Percentiles rank a stretch among this genome's conserved stretches.
These are phyloP conservation scores for Colletotrichum sp. DNA, from an alignment of 2,329 filamentous ascomycete genomes.

Conservation along the genomic window DNA sequence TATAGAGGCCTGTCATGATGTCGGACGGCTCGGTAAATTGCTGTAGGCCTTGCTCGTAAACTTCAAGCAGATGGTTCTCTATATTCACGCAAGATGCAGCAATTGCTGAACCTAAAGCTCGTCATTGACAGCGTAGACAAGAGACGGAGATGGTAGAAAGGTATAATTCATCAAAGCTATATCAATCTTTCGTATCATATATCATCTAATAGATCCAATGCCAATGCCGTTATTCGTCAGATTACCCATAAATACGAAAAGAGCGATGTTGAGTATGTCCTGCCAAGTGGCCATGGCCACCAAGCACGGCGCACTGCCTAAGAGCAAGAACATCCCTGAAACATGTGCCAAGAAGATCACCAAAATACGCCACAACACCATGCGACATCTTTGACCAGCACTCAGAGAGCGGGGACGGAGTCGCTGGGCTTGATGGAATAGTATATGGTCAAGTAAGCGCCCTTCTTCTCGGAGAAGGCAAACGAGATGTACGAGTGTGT, in stretches of 20 bases:
- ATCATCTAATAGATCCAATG: neutral
- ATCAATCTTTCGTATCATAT: neutral
- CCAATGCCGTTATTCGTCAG: neutral
- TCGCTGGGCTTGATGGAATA: conserved; percentile 21
- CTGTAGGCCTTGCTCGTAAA: too few relatives aligned
- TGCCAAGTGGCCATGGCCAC: neutral
- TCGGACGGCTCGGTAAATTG: too few relatives aligned
- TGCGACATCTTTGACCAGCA: neutral
- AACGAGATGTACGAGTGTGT: conserved; percentile 25
- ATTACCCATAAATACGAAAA: neutral
- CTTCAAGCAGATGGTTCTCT: too few relatives aligned
- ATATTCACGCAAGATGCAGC: neutral
- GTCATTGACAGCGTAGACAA: too few relatives aligned
- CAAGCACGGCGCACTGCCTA: neutral
- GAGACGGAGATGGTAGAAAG: neutral
- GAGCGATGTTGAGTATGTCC: neutral
- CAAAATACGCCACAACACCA: neutral
- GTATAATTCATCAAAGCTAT: neutral
- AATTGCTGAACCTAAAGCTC: too few relatives aligned
- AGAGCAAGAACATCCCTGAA: neutral
- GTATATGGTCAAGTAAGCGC: conserved; percentile 24
- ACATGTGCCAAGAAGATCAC: neutral
- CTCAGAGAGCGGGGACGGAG: conserved; percentile 8
- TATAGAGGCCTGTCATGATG: too few relatives aligned
- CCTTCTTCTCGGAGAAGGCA: conserved; percentile 21